A percentile compares a stretch with the other conserved stretches of the same genome.
Conservation (phyloP, 768 basidiomycete species). For the Termitomyces sp. region DNA sequence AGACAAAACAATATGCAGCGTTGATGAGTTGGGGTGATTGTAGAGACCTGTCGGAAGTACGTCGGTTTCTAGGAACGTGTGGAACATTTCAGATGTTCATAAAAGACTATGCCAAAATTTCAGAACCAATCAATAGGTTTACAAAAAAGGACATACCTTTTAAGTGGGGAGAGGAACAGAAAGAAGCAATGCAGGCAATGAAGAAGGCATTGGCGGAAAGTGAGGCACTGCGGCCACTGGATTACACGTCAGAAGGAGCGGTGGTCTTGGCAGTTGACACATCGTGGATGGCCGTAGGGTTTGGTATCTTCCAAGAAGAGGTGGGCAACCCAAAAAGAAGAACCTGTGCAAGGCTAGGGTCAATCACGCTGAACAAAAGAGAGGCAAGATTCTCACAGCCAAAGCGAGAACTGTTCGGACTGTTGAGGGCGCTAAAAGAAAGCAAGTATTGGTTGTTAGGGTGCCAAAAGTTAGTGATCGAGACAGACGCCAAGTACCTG, state of each 20-base stretch:
- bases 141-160: too few species aligned
- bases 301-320: constrained; percentile 30
- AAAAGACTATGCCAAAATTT: background rate
- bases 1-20: background rate
- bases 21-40: background rate
- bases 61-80: background rate
- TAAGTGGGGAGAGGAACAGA: constrained; percentile 23
- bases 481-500: constrained; percentile 11
- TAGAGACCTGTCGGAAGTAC: background rate
- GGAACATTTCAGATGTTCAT: background rate
- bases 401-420: constrained; percentile 30
- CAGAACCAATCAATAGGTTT: background rate
- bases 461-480: too few species aligned
- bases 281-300: constrained; percentile 1
- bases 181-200: background rate
- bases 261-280: background rate
- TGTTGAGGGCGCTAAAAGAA: constrained; percentile 14
- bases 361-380: constrained; percentile 17
- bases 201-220: background rate
- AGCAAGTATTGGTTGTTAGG: too few species aligned
- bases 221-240: background rate
- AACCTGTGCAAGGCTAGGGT: background rate
- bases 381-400: constrained; percentile 24
- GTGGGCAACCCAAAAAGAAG: constrained; percentile 24
- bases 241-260: background rate